Evolutionary conservation across 1,284 basidiomycete genomes (phyloP), one percentile per base, ranked within the genome.

Genomic region (Cystobasidium slooffiae): DNA sequence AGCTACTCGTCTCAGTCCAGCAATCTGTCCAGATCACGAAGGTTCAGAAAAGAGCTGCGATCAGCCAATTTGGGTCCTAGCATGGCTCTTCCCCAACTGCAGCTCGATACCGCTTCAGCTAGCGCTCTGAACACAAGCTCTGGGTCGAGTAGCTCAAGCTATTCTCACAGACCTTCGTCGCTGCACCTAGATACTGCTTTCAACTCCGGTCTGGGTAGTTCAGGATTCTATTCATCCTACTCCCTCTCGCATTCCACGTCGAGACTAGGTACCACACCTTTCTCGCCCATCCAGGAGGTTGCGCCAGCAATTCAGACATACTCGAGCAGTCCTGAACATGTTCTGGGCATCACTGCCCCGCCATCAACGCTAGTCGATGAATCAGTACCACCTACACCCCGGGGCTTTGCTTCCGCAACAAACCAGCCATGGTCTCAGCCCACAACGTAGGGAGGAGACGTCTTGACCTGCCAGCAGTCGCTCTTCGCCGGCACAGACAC

Each of bases 261-360:
- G 6, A 22, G 70, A 47, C 49, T 73, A 24, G 70, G 70, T 14
- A 65, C 56, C 9, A 73, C 70, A 43, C 70, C 70, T 43, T 73
- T 73, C 63, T 73, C 70, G 8, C 70, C 70, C 5, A 73, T 73
- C 6, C 52, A 73, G 24, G 70, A 73, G 44, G 63, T 65, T 6
- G 49, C 63, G 18, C 58, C 53, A 43, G 10, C 46, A 9, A 52
- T 56, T 8, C n/a, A n/a, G 9, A n/a, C 31, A 16, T 22, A 39
- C 22, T 20, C 61, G 6, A 49, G 20, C 24, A 73, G 63, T 46
- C 70, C 70, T 24, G 70, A 73, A 37, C 52, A 68, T 43, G 20
- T 18, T 24, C 39, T 43, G 56, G 3, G n/a, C 20, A 16, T 43
- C 12, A 41, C 39, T 16, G 9, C 31, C 31, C 20, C 9, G 18